Evolutionary conservation across 2,329 filamentous ascomycete genomes (phyloP), one percentile per base, ranked within the genome.

Genomic region (Neonectria magnoliae): DNA sequence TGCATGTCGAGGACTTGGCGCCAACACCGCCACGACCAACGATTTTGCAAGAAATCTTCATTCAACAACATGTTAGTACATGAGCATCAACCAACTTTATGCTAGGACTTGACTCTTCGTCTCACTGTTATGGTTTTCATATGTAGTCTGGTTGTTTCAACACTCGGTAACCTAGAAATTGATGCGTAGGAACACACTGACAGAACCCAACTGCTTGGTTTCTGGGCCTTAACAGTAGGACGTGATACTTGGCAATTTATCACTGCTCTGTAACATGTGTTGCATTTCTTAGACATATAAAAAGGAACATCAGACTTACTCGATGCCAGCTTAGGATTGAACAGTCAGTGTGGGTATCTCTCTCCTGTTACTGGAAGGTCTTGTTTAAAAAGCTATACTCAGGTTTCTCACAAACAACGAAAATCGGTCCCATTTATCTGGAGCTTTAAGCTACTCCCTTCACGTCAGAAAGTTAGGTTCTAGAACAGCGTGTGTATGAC

Each of bases 121-220:
- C 36, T n/a, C 7, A 25, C 25, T 38, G 14, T 14, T 7, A 5
- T n/a, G 5, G 16, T 7, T n/a, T 5, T 8, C 36, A 16, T 38
- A 13, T 4, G 33, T 14, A 16, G 2, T 7, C 7, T 6, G 5
- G 16, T 38, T 38, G 14, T 38, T 8, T n/a, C 14, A 16, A 38
- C 3, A 1, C 14, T 38, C 14, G 7, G 14, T n/a, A 16, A n/a
- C 8, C 5, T 5, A 2, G 6, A n/a, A n/a, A 1, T 1, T 38
- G 36, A 38, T 4, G 6, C 5, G 5, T 3, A n/a, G 8, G 14
- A 38, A 8, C 36, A 38, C 1, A 38, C 6, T 38, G 6, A 8
- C 36, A 38, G 14, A 8, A 16, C 36, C 7, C 5, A n/a, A n/a
- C 14, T 5, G 14, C 36, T 38, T 38, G 36, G 5, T 38, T 7